Evolutionary conservation across 352 stramenopile species (phyloP), one percentile per base, ranked within the genome.

Genomic region (Phytophthora boehmeriae): DNA sequence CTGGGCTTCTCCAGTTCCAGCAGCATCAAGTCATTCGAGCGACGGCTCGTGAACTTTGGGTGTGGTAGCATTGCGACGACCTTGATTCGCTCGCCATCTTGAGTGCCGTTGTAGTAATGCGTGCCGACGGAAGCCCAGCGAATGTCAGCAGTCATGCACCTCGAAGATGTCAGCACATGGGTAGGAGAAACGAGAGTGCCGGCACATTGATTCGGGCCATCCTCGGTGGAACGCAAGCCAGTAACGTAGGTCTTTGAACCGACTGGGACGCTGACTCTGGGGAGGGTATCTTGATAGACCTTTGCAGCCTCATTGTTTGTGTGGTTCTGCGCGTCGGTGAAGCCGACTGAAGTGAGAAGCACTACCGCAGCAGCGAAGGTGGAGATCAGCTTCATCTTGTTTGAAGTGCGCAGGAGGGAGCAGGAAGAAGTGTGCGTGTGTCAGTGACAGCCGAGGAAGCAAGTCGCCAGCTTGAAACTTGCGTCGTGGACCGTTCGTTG

Each of bases 1-100:
- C 57, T 73, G 1, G 46, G 49, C 0, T 4, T 45, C 13, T 66
- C 63, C 17, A 88, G 59, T 30, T 81, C 64, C n/a, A 86, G 51
- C 13, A 86, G 50, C 13, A 44, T 44, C 11, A 44, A 17, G 38
- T 44, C 38, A 16, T 46, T 54, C 8, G 59, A 45, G 17, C 28
- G n/a, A n/a, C n/a, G 28, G n/a, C 41, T 16, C 16, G 39, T n/a
- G 4, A 14, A 49, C 43, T 27, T n/a, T 10, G 19, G 25, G 14
- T 42, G 14, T 8, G 16, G 17, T 9, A 48, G 17, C 27, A 46
- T 39, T n/a, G 36, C 50, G 2, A 23, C 22, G 16, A 48, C 9
- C 27, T 49, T 58, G 9, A 48, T 38, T 19, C 19, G 14, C 25
- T 50, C 39, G 4, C 39, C 51, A 6, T 34, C 51, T 1, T 44